Base-by-base conservation (phyloP, 1,139 yeast species). In the Debaryomyces singareniensis region DNA sequence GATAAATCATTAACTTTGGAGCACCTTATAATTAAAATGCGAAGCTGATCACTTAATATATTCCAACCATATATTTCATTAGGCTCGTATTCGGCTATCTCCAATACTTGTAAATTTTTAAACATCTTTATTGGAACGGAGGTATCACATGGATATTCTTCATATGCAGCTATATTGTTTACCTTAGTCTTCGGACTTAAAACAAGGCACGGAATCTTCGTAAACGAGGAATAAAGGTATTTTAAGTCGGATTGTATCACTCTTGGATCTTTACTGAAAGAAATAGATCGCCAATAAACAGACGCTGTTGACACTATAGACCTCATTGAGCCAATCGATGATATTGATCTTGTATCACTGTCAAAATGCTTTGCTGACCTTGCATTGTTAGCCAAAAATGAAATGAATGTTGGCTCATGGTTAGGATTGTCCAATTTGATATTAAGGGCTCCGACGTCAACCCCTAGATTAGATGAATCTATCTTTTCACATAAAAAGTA, bases 91-190 rank as follows among this genome's bases (percentile, higher is more conserved):
- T 75, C 80, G 24, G 63, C 55, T 4, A 78, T 51, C 45, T 78
- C 85, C 30, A 78, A 56, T 14, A 76, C 81, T 34, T 77, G 75
- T 26, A 78, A 51, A 45, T 76, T 78, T 39, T 75, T 75, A 48
- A 78, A 78, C 55, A 75, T 65, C 29, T 57, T 58, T 11, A 78
- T 48, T 1, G 85, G 85, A 5, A 79, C 78, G 2, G 81, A 69
- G 2, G 84, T 76, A 44, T 78, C 85, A 47, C 80, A 77, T 1
- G 85, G 85, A 43, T 72, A 78, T 46, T 78, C 85, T 47, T 78
- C 84, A 46, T 75, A 78, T 2, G 78, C 77, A 29, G 61, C 62
- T 22, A 78, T 77, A 29, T 72, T 56, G 39, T 61, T 68, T 14
- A 78, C 68, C 36, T 73, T 74, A 6, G 76, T 64, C 35, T 74